Evolutionary conservation across 495 filamentous ascomycete species (phyloP).

Genomic region (Ascodesmis nigricans): DNA sequence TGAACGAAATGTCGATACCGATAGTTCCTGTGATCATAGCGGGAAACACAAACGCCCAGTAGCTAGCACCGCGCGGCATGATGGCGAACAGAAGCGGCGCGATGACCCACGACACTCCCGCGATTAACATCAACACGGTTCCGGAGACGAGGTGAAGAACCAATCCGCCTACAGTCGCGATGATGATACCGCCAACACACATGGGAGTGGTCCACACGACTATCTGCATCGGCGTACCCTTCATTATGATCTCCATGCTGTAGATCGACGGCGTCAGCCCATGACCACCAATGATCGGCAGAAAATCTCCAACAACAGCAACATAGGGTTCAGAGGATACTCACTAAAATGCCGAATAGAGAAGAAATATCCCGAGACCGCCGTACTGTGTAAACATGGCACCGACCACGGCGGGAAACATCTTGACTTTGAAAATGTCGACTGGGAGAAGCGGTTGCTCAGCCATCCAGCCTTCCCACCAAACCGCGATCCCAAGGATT

Average conservation of each 20-base stretch:
- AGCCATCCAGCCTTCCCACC: conserved; percentile 58
- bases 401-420: conserved; percentile 43
- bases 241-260: conserved; percentile 45
- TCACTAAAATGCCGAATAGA: conserved; percentile 64
- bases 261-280: too few relatives aligned
- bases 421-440: conserved; percentile 50
- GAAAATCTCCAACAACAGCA: too few relatives aligned
- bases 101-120: conserved; percentile 40
- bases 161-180: conserved; percentile 49
- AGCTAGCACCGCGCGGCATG: conserved; percentile 36
- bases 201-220: conserved; percentile 65
- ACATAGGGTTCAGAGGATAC: conserved; percentile 17
- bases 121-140: conserved; percentile 45
- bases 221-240: conserved; percentile 39
- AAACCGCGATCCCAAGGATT: conserved; percentile 35
- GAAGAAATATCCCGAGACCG: conserved; percentile 49
- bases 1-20: conserved; percentile 68
- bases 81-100: conserved; percentile 51
- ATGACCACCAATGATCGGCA: too few relatives aligned
- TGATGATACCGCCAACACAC: conserved; percentile 49
- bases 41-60: conserved; percentile 59
- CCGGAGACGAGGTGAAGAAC: conserved; percentile 56
- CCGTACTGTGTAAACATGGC: conserved; percentile 59
- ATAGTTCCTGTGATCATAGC: conserved; percentile 63
- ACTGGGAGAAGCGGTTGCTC: conserved; percentile 49